Percentiles rank a stretch among this genome's conserved stretches.
Evolutionary conservation across 116 monocot species (phyloP).

Genomic region (Cymodocea nodosa): DNA sequence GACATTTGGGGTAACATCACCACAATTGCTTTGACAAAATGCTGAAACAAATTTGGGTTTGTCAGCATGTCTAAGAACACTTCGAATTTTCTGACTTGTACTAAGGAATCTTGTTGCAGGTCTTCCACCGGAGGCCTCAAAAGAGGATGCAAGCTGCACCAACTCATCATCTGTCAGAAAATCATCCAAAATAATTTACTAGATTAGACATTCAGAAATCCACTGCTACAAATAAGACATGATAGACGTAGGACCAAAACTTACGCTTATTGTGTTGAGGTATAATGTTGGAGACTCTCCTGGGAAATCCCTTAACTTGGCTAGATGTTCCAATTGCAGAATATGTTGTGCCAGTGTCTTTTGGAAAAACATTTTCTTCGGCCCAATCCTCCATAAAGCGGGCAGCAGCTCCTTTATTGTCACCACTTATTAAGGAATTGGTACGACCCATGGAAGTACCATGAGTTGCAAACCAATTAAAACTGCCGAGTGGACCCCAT

Average conservation of each 20-base stretch:
- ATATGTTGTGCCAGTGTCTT: constrained; percentile 8
- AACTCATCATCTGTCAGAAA: constrained; percentile 41
- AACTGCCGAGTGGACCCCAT: constrained; percentile 86
- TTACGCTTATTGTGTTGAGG: constrained; percentile 37
- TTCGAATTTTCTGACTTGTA: constrained; percentile 40
- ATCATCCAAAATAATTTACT: constrained; percentile 3
- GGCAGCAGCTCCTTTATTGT: constrained; percentile 99
- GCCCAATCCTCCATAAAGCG: constrained; percentile 99
- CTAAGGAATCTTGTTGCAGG: constrained; percentile 35
- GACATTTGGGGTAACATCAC: constrained; percentile 98
- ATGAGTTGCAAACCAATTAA: constrained; percentile 99
- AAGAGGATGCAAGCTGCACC: constrained; percentile 48
- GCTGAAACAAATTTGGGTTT: constrained; percentile 78
- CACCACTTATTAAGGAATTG: constrained; percentile 90
- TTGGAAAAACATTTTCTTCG: constrained; percentile 20
- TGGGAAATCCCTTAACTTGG: constrained; percentile 15
- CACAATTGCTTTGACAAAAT: constrained; percentile 98
- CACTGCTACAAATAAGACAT: too few species aligned
- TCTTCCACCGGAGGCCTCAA: constrained; percentile 65
- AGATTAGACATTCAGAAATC: not conserved
- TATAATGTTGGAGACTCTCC: constrained; percentile 58
- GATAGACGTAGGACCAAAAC: not conserved
- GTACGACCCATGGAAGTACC: constrained; percentile 99
- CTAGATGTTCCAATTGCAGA: constrained; percentile 9
- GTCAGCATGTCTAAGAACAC: constrained; percentile 25